Percentiles rank a stretch among this genome's conserved stretches.
phyloP scores from a whole-genome alignment of 805 yeast species.

The Ogataea paraovalis region DNA sequence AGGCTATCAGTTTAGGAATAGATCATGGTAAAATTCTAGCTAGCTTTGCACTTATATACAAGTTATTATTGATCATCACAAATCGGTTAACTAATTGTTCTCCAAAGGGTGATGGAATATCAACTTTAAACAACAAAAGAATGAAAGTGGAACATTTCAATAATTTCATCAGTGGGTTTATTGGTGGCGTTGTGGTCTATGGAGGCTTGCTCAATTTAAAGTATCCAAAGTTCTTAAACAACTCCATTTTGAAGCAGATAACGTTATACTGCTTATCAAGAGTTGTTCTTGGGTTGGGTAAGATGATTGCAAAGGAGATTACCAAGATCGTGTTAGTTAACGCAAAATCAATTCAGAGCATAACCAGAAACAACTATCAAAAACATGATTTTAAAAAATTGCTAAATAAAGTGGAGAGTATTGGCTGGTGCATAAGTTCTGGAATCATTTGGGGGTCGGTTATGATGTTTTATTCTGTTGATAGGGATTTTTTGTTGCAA shows the following conservation, averaged over 20 bases:
- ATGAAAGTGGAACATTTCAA: constrained; percentile 4
- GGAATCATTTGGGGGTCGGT: constrained; percentile 69
- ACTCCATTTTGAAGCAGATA: constrained; percentile 60
- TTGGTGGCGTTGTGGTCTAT: constrained; percentile 30
- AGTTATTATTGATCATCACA: constrained; percentile 11
- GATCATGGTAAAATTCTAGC: constrained; percentile 32
- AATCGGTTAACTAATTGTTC: background rate
- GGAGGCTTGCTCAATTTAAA: constrained; percentile 25
- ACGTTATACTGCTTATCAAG: constrained; percentile 72
- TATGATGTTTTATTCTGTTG: constrained; percentile 63
- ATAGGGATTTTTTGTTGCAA: constrained; percentile 56
- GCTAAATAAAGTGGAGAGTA: constrained; percentile 24
- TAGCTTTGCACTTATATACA: constrained; percentile 28
- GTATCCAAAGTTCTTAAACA: constrained; percentile 13
- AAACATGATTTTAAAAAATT: constrained; percentile 6
- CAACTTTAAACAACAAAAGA: background rate
- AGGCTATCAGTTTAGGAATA: constrained; percentile 23
- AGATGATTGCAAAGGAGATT: constrained; percentile 35
- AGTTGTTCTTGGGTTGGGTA: constrained; percentile 59
- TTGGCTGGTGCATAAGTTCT: constrained; percentile 57
- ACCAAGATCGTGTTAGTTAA: constrained; percentile 9
- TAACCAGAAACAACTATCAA: background rate
- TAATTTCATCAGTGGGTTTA: constrained; percentile 28
- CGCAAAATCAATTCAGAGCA: no score
- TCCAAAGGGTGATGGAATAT: background rate